These are phyloP conservation scores for Hypoxylon intermedium DNA, from an alignment of 495 filamentous ascomycete genomes.

Conservation along the genomic window DNA sequence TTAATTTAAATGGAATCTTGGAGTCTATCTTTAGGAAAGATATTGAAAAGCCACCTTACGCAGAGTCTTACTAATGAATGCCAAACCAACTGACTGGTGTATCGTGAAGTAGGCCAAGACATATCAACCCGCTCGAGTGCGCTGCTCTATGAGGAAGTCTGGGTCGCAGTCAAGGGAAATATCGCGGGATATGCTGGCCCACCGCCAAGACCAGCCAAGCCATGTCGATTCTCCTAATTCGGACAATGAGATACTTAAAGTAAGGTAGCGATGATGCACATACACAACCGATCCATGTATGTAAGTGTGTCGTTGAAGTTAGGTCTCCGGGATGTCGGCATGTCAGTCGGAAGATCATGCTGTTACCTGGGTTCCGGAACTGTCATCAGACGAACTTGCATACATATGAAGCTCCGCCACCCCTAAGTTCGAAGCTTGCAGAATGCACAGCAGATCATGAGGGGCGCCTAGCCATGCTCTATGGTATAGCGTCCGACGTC, in stretches of 20 bases:
- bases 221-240: slow-evolving; percentile 14
- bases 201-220: slow-evolving; percentile 18
- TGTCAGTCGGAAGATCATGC: slow-evolving; percentile 32
- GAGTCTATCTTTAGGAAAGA: slow-evolving; percentile 2
- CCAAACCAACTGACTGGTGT: slow-evolving; percentile 20
- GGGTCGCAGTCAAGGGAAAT: slow-evolving; percentile 35
- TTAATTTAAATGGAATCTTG: slow-evolving; percentile 20
- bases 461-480: slow-evolving; percentile 7
- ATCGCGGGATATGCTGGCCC: slow-evolving; percentile 29
- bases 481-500: slow-evolving; percentile 6
- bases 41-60: slow-evolving; percentile 17
- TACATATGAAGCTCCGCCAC: slow-evolving; percentile 34
- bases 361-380: slow-evolving; percentile 40
- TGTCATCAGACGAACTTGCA: slow-evolving; percentile 39
- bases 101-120: slow-evolving; percentile 28
- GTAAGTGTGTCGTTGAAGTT: slow-evolving; percentile 22
- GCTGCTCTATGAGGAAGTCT: slow-evolving; percentile 26
- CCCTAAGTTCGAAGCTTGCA: slow-evolving; percentile 12
- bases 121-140: slow-evolving; percentile 7
- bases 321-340: slow-evolving; percentile 23
- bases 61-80: slow-evolving; percentile 14
- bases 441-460: slow-evolving; percentile 23
- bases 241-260: slow-evolving; percentile 24
- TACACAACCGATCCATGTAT: background rate
- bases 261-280: slow-evolving; percentile 25